Conservation (phyloP, 106 monocot species). For the Vanilla planifolia region DNA sequence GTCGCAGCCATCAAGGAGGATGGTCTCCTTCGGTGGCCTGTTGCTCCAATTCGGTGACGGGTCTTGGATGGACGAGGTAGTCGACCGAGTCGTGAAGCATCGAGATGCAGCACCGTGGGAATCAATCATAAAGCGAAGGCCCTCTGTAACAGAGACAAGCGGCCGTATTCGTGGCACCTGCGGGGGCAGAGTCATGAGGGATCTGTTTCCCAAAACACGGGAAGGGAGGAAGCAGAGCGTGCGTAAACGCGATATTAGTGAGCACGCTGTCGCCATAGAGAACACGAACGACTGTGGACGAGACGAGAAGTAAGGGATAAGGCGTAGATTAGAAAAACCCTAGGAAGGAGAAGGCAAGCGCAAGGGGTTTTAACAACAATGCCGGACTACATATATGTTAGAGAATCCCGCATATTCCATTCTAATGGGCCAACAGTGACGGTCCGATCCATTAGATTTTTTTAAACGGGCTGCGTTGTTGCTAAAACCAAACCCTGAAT, state of each 20-base stretch:
- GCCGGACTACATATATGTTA: too few relatives aligned
- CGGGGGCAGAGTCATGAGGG: neutral
- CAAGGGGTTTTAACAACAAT: too few relatives aligned
- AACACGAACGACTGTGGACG: neutral
- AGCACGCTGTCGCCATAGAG: conserved; percentile 5
- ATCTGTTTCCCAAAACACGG: conserved; percentile 6
- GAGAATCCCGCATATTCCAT: too few relatives aligned
- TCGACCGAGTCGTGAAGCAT: conserved; percentile 63
- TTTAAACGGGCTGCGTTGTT: too few relatives aligned
- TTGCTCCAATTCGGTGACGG: conserved; percentile 91
- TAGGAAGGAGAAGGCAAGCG: neutral
- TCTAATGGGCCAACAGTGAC: too few relatives aligned
- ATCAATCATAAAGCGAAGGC: conserved; percentile 14
- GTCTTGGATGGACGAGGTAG: conserved; percentile 77
- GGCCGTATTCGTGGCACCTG: conserved; percentile 12
- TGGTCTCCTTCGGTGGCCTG: conserved; percentile 92
- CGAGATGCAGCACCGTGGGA: conserved; percentile 7
- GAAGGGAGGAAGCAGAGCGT: conserved; percentile 2
- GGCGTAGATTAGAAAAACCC: conserved; percentile 5
- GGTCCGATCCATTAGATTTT: too few relatives aligned
- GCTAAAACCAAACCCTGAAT: too few relatives aligned
- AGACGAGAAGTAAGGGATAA: neutral
- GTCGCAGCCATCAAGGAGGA: conserved; percentile 89
- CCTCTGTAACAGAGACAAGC: conserved; percentile 16
- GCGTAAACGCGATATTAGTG: neutral